Conservation (phyloP, 2,329 filamentous ascomycete genomes). For the Fusarium sp. region DNA sequence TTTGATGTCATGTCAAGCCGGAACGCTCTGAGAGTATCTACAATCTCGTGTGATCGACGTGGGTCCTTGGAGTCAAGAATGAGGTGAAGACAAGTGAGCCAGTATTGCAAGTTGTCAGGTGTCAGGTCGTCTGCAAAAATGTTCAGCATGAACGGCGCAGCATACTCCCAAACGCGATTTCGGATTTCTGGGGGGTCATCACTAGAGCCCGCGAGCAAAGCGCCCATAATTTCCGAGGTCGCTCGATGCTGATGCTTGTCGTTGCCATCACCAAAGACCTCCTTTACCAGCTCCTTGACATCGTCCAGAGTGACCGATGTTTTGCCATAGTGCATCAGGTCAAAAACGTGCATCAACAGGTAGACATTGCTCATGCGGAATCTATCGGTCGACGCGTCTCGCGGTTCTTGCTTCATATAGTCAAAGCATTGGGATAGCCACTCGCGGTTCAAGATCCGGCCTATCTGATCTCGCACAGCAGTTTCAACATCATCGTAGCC, state of each 20-base stretch:
- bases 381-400: conserved; percentile 81
- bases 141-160: conserved; percentile 84
- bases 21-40: conserved; percentile 85
- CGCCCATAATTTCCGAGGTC: conserved; percentile 91
- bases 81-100: conserved; percentile 92
- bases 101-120: conserved; percentile 93
- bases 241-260: conserved; percentile 98
- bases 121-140: conserved; percentile 93
- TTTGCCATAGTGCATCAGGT: conserved; percentile 83
- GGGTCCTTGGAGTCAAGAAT: conserved; percentile 90
- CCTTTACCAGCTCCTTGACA: conserved; percentile 80
- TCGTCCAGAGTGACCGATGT: conserved; percentile 86
- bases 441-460: conserved; percentile 77
- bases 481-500: conserved; percentile 84
- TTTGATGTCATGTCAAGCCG: conserved; percentile 93
- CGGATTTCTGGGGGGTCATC: conserved; percentile 80
- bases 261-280: conserved; percentile 88
- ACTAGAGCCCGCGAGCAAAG: conserved; percentile 80
- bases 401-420: conserved; percentile 95
- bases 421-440: conserved; percentile 92
- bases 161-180: conserved; percentile 85
- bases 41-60: conserved; percentile 83
- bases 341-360: conserved; percentile 88
- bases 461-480: conserved; percentile 79
- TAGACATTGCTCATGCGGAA: conserved; percentile 91